Evolutionary conservation across 2,329 filamentous ascomycete genomes (phyloP).

Genomic region (Cladophialophora exuberans): DNA sequence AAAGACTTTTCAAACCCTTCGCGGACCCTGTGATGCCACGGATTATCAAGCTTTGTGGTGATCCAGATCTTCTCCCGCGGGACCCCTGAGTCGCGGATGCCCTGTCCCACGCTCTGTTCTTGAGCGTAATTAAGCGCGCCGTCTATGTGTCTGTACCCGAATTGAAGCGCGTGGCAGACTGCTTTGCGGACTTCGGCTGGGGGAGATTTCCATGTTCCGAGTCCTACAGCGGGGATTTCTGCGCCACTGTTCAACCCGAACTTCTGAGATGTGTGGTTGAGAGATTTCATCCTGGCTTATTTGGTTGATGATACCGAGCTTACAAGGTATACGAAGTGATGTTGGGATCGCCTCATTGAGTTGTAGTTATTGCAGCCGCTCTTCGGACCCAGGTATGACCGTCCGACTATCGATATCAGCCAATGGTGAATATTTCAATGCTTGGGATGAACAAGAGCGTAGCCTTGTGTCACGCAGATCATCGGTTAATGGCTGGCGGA

Average conservation of each 20-base stretch:
- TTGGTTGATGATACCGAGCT: background rate
- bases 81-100: conserved; percentile 72
- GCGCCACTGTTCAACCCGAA: conserved; percentile 37
- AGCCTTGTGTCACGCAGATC: background rate
- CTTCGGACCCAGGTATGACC: background rate
- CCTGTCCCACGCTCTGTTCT: conserved; percentile 80
- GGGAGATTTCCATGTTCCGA: conserved; percentile 36
- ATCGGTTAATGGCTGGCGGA: too few relatives aligned
- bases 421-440: background rate
- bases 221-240: conserved; percentile 37
- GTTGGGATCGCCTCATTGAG: conserved; percentile 4
- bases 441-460: background rate
- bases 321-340: background rate
- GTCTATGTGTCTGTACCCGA: conserved; percentile 59
- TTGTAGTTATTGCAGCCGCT: conserved; percentile 6
- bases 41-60: conserved; percentile 81
- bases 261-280: conserved; percentile 21
- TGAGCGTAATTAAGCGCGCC: conserved; percentile 64
- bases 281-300: conserved; percentile 13
- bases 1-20: conserved; percentile 60
- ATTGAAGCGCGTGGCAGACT: conserved; percentile 53
- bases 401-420: background rate
- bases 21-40: conserved; percentile 37
- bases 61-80: conserved; percentile 82
- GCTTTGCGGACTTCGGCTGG: conserved; percentile 37